Base-by-base conservation (phyloP, 441 rosid genomes). In the Sinapis alba region DNA sequence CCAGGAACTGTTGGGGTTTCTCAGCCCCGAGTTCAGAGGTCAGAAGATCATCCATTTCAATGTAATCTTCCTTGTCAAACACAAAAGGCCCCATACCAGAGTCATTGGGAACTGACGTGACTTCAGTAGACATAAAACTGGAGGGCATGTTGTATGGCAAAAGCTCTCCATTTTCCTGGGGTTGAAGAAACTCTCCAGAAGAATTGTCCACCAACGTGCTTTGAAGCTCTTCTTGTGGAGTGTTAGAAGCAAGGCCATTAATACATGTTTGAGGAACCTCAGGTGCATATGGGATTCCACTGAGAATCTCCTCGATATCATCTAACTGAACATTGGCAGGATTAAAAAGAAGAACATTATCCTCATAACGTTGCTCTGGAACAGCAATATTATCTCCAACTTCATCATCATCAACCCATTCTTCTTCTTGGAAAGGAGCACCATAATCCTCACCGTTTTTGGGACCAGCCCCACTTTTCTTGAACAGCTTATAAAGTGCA, bases 401-500 rank as follows among this genome's bases (percentile, higher is more conserved):
- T 51, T 63, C 78, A 56, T 80, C 89, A 74, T 87, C 93, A 72
- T 88, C 95, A 18, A 60, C 83, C 98, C 97, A 93, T 2, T 80
- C 93, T 78, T 93, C 98, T 77, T 93, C 98, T 67, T 79, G 87
- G 64, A 93, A 93, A 2, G 93, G 95, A n/a, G 98, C 98, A 23
- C 98, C 97, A 77, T 93, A 93, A 65, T 93, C 93, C 80, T 88
- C 97, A 65, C 98, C 98, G 61, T 90, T 93, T 73, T 90, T 90
- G 4, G 98, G 98, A 57, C 98, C 97, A 77, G 97, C 83, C 57
- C 97, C 98, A 79, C 96, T 90, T 74, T 90, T 93, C 73, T 88
- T 90, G 80, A 11, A 90, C 62, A 84, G 83, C 82, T 90, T 93
- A 73, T 88, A 93, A 59, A 93, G 95, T 16, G 90, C 97, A 82